Evolutionary conservation across 1,284 basidiomycete genomes (phyloP), one percentile per base, ranked within the genome.

Genomic region (Puccinia novopanici): DNA sequence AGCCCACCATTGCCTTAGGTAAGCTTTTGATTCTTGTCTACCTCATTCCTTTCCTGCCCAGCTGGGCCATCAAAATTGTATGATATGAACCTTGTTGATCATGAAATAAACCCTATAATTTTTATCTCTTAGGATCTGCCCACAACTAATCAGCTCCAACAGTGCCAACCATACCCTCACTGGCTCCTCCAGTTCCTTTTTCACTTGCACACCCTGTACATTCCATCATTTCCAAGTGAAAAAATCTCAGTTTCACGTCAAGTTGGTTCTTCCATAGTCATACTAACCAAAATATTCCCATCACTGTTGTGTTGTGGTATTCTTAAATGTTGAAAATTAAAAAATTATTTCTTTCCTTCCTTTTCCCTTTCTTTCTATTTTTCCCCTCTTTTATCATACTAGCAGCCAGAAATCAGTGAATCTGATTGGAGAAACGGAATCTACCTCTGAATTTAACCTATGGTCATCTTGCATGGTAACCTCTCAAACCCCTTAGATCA

Each of bases 91-190:
- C n/a, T n/a, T n/a, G n/a, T n/a, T n/a, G n/a, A n/a, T n/a, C n/a
- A n/a, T n/a, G n/a, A n/a, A n/a, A n/a, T n/a, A n/a, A n/a, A n/a
- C n/a, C n/a, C n/a, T n/a, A n/a, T n/a, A n/a, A n/a, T n/a, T n/a
- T n/a, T n/a, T n/a, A n/a, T n/a, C n/a, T n/a, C n/a, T n/a, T n/a
- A n/a, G 37, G 24, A 79, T 30, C 52, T 79, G 76, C 12, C 76
- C 76, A 1, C 68, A 68, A 45, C 48, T 59, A 12, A 79, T 72
- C 3, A 95, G 87, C 89, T 89, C 88, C 57, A 96, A 87, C 1
- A 98, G 87, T 17, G 88, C 91, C 73, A 89, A 87, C 91, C 93
- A 94, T 0, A 96, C 92, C 22, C 88, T 86, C 0, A 89, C 87
- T 45, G 92, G 88, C 63, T 89, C 91, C 37, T 87, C 86, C 0